Conservation (phyloP, 108 stramenopile species). For the Fragilaria crotonensis region DNA sequence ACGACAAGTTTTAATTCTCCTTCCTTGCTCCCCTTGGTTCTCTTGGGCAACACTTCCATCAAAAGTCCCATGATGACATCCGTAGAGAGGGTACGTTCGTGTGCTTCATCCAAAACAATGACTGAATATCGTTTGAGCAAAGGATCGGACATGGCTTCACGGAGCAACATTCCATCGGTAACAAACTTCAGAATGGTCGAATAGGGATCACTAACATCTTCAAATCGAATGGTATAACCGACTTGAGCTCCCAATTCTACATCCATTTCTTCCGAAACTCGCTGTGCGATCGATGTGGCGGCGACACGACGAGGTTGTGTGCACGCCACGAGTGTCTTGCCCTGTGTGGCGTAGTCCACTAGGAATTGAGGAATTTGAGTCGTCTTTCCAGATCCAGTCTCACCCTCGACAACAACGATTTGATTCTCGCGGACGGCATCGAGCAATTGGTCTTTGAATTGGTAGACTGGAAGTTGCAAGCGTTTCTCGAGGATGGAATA, state of each 20-base stretch:
- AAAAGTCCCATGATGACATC: constrained; percentile 99
- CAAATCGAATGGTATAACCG: constrained; percentile 99
- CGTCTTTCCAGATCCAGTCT: constrained; percentile 96
- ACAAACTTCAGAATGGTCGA: constrained; percentile 88
- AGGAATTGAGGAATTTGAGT: constrained; percentile 95
- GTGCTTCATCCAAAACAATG: constrained; percentile 97
- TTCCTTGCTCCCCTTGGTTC: constrained; percentile 55
- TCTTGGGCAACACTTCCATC: constrained; percentile 88
- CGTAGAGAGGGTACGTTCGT: constrained; percentile 97
- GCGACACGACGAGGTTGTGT: constrained; percentile 99
- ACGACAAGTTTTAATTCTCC: constrained; percentile 95
- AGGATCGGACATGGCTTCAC: constrained; percentile 98
- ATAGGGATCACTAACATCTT: constrained; percentile 76
- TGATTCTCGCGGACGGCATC: constrained; percentile 86
- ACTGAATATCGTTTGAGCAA: constrained; percentile 81
- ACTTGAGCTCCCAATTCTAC: constrained; percentile 91
- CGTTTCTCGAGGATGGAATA: constrained; percentile 64
- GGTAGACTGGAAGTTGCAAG: constrained; percentile 89
- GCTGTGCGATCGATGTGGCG: constrained; percentile 93
- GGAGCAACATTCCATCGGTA: constrained; percentile 91
- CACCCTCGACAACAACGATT: constrained; percentile 94
- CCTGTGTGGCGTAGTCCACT: constrained; percentile 65
- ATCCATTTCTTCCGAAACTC: constrained; percentile 99
- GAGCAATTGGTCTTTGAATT: constrained; percentile 87
- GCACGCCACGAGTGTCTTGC: constrained; percentile 82